phyloP scores from a whole-genome alignment of 148 eudicot genomes.

The Amaranthus hypochondriacus region DNA sequence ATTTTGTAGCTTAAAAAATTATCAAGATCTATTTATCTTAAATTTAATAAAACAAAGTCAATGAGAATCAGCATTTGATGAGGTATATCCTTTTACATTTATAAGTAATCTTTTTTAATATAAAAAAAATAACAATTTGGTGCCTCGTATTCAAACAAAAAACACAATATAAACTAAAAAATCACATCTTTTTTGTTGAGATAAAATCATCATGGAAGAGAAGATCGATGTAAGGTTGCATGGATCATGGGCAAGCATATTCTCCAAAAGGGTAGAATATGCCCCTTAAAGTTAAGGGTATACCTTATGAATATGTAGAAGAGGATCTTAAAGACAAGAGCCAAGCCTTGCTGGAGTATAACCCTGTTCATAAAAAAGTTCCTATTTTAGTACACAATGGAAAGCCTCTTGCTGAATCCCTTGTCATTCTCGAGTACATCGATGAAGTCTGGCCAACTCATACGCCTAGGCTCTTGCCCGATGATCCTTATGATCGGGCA shows the following conservation, averaged over 20 bases:
- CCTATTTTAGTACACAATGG: conserved; percentile 21
- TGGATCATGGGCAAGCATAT: conserved; percentile 39
- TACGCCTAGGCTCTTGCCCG: conserved; percentile 14
- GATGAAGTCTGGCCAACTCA: conserved; percentile 22
- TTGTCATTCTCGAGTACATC: conserved; percentile 16
- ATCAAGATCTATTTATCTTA: background rate
- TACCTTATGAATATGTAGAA: conserved; percentile 36
- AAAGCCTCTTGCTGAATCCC: conserved; percentile 13
- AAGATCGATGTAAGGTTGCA: conserved; percentile 26
- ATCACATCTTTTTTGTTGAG: background rate
- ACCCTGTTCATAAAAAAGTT: conserved; percentile 19
- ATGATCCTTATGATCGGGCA: conserved; percentile 17
- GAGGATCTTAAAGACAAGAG: conserved; percentile 38
- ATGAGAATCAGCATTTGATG: background rate
- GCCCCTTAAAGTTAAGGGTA: conserved; percentile 39
- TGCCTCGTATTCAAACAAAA: no score
- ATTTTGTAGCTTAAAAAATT: background rate
- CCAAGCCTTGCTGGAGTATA: conserved; percentile 8
- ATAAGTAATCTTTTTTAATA: no score
- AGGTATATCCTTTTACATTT: background rate
- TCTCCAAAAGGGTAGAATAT: conserved; percentile 27
- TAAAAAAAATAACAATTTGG: background rate
- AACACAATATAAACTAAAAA: no score
- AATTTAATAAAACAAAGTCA: background rate
- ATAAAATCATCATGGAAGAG: conserved; percentile 10